A percentile compares a stretch with the other conserved stretches of the same genome.
Conservation (phyloP, 2,329 filamentous ascomycete species). For the Daldinia sp. region DNA sequence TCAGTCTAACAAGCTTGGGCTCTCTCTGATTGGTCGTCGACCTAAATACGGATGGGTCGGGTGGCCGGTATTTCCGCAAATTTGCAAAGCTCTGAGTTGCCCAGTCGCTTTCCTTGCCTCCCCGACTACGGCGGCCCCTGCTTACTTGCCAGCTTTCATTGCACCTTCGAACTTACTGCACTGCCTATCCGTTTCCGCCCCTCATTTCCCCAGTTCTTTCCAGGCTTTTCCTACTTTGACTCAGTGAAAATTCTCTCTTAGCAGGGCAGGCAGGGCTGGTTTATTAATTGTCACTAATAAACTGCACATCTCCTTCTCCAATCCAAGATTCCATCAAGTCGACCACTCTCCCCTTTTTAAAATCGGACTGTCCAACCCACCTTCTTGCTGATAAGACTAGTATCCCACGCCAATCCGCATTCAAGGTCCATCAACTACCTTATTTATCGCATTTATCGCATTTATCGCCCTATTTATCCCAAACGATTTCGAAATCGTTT, state of each 20-base stretch:
- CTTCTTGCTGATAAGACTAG: constrained; percentile 34
- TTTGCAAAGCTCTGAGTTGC: constrained; percentile 21
- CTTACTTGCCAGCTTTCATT: constrained; percentile 17
- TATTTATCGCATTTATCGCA: not conserved
- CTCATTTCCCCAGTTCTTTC: constrained; percentile 31
- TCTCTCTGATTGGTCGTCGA: constrained; percentile 20
- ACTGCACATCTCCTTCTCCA: constrained; percentile 24
- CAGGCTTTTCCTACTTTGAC: constrained; percentile 23
- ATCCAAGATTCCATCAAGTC: constrained; percentile 17
- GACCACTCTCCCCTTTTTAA: constrained; percentile 21
- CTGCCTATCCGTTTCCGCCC: constrained; percentile 16
- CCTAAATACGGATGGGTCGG: constrained; percentile 35
- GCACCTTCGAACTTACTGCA: too few relatives aligned
- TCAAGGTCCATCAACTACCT: constrained; percentile 19
- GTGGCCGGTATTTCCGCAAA: constrained; percentile 40
- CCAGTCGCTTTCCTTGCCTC: constrained; percentile 10
- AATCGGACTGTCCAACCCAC: constrained; percentile 15
- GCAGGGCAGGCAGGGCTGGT: constrained; percentile 14
- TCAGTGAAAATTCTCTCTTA: constrained; percentile 23
- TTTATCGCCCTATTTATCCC: constrained; percentile 20
- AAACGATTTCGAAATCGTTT: constrained; percentile 29
- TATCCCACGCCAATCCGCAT: constrained; percentile 28
- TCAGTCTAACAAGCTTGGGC: constrained; percentile 27
- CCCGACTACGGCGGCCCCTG: constrained; percentile 31
- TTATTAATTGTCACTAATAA: constrained; percentile 36